Conservation (phyloP, 2,329 filamentous ascomycete genomes). For the Periconia sp. region DNA sequence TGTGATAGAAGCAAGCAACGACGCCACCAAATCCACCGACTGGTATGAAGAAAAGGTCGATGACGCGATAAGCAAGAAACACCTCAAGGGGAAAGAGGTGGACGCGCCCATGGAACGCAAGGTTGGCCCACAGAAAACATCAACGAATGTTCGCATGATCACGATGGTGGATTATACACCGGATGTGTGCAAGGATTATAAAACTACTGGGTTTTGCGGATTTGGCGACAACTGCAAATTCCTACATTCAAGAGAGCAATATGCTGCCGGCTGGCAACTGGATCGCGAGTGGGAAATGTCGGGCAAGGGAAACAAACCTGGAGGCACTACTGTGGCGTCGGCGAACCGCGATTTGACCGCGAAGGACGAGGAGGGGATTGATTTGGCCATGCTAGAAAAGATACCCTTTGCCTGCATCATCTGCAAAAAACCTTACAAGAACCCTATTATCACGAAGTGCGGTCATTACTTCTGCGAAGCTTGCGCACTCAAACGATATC, state of each 20-base stretch:
- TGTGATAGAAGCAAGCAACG: constrained; percentile 69
- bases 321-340: constrained; percentile 57
- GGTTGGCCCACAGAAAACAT: constrained; percentile 84
- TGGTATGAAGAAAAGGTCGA: constrained; percentile 80
- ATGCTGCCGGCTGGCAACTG: constrained; percentile 92
- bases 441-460: constrained; percentile 84
- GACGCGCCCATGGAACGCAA: constrained; percentile 64
- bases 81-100: constrained; percentile 71
- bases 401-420: constrained; percentile 91
- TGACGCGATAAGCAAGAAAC: constrained; percentile 55
- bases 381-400: constrained; percentile 73
- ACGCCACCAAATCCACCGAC: constrained; percentile 85
- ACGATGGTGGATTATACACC: constrained; percentile 89
- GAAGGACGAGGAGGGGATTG: constrained; percentile 56
- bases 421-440: constrained; percentile 75
- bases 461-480: constrained; percentile 95
- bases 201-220: constrained; percentile 66
- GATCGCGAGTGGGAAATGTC: constrained; percentile 91
- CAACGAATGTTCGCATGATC: constrained; percentile 86
- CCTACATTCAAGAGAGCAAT: constrained; percentile 73
- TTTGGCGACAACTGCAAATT: constrained; percentile 84
- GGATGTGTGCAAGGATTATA: constrained; percentile 95
- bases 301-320: constrained; percentile 63
- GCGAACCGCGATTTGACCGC: constrained; percentile 52
- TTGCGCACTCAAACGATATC: constrained; percentile 84